Conservation (phyloP, 139 green algal genomes). For the Pleodorina starrii region DNA sequence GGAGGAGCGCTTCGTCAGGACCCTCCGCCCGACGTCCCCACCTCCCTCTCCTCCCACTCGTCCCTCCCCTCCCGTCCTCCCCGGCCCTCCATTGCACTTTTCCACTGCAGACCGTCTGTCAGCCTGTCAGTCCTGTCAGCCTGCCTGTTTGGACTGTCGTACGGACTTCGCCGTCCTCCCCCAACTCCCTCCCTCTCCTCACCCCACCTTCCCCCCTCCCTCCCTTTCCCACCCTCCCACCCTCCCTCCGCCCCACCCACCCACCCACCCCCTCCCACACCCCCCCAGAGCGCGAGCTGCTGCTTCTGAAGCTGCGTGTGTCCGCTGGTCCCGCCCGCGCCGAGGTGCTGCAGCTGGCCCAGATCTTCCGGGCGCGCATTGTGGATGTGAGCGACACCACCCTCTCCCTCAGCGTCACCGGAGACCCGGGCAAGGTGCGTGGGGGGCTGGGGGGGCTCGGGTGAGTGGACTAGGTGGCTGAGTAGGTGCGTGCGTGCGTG, state of each 20-base stretch:
- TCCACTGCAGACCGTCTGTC: too few relatives aligned
- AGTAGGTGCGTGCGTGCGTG: background rate
- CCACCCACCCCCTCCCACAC: background rate
- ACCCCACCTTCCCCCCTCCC: background rate
- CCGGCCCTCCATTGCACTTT: too few relatives aligned
- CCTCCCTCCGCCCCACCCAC: background rate
- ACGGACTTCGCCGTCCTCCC: background rate
- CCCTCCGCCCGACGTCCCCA: too few relatives aligned
- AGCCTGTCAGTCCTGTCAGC: background rate
- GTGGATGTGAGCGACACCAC: conserved; percentile 86
- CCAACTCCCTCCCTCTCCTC: background rate
- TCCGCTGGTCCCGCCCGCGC: conserved; percentile 73
- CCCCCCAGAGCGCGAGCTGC: conserved; percentile 91
- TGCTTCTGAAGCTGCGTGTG: conserved; percentile 92
- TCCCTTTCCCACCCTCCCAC: background rate
- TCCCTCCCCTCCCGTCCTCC: too few relatives aligned
- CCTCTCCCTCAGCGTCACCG: conserved; percentile 82
- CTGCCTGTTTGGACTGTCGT: background rate
- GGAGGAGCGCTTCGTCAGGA: too few relatives aligned
- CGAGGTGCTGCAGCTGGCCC: conserved; percentile 92
- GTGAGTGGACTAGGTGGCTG: too few relatives aligned
- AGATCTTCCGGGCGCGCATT: conserved; percentile 94
- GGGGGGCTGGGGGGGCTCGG: background rate
- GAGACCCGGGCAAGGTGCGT: conserved; percentile 94
- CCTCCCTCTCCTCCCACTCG: too few relatives aligned